Conservation (phyloP, 805 yeast genomes). For the Yamadazyma phyllophila region DNA sequence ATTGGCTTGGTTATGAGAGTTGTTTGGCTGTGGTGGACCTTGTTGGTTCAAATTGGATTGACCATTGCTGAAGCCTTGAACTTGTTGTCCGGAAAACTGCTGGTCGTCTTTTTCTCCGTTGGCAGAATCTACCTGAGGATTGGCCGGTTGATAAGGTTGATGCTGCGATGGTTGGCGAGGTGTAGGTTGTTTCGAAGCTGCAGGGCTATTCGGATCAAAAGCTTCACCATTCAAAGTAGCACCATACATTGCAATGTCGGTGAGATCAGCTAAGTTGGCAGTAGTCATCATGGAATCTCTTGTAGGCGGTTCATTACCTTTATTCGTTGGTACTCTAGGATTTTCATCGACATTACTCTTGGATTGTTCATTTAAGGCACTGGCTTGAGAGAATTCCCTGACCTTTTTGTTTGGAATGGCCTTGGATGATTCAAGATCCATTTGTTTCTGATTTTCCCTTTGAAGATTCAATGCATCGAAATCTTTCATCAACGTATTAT, state of each 20-base stretch:
- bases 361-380: conserved; percentile 1
- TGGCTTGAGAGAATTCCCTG: background rate
- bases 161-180: background rate
- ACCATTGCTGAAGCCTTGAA: conserved; percentile 1
- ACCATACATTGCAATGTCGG: conserved; percentile 38
- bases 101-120: conserved; percentile 20
- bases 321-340: background rate
- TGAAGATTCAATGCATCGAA: conserved; percentile 6
- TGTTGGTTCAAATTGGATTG: background rate
- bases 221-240: conserved; percentile 31
- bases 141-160: background rate
- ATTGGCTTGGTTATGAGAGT: conserved; percentile 3
- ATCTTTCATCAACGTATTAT: conserved; percentile 10
- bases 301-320: background rate
- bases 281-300: conserved; percentile 20
- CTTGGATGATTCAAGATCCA: background rate
- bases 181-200: background rate
- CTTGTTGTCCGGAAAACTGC: conserved; percentile 11
- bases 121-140: conserved; percentile 17
- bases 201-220: conserved; percentile 10
- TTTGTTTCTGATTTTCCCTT: background rate
- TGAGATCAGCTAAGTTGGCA: conserved; percentile 33
- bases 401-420: no score
- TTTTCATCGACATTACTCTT: background rate
- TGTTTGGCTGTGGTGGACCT: background rate